phyloP scores from a whole-genome alignment of 2,329 filamentous ascomycete genomes.

The Elsinoe fawcettii region DNA sequence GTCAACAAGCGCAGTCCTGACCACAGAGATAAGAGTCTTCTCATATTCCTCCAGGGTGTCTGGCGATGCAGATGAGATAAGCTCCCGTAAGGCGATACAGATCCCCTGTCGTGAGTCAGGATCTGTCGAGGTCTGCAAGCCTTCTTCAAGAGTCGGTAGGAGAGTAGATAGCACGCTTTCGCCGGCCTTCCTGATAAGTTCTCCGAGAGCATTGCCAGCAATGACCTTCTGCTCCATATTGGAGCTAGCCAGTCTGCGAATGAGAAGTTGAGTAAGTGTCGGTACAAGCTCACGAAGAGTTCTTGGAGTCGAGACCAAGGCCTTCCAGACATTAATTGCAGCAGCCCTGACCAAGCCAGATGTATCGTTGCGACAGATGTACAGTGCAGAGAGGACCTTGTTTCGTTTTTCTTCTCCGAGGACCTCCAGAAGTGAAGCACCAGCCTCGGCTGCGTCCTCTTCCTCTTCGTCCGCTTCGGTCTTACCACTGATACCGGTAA shows the following conservation, averaged over 20 bases:
- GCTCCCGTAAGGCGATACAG: constrained; percentile 87
- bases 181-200: constrained; percentile 93
- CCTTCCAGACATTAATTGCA: constrained; percentile 93
- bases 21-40: constrained; percentile 87
- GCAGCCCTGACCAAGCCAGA: constrained; percentile 83
- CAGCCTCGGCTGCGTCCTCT: constrained; percentile 74
- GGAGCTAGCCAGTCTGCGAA: constrained; percentile 83
- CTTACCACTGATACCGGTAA: constrained; percentile 83
- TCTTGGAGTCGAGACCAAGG: constrained; percentile 80
- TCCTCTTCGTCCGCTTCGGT: constrained; percentile 70
- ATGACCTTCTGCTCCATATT: constrained; percentile 99
- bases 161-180: constrained; percentile 84
- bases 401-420: constrained; percentile 95
- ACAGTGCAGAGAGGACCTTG: constrained; percentile 92
- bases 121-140: constrained; percentile 78
- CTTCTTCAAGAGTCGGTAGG: constrained; percentile 85
- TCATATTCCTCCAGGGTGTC: constrained; percentile 92
- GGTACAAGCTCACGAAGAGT: constrained; percentile 94
- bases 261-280: constrained; percentile 89
- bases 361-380: constrained; percentile 96
- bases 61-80: constrained; percentile 79
- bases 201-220: constrained; percentile 90
- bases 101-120: constrained; percentile 94
- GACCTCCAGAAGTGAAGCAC: constrained; percentile 85
- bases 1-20: constrained; percentile 86